Percentiles rank a stretch among this genome's conserved stretches.
Conservation (phyloP, 495 filamentous ascomycete species). For the Bombardia bombarda region DNA sequence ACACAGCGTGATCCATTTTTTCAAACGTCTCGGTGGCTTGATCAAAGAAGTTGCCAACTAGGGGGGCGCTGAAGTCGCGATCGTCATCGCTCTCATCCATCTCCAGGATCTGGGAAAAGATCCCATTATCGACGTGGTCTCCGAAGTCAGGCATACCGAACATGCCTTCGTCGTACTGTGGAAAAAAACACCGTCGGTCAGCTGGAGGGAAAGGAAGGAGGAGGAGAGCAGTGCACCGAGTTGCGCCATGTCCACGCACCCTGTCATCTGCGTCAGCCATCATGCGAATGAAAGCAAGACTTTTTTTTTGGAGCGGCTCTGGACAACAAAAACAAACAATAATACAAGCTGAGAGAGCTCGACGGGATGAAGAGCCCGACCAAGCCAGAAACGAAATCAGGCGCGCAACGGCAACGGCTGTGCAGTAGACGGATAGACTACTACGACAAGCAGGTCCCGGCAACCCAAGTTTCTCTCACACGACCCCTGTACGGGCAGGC, state of each 20-base stretch:
- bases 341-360: background rate
- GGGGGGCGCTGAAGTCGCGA: slow-evolving; percentile 67
- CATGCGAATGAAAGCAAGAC: background rate
- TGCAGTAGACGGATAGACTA: too few species aligned
- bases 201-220: too few species aligned
- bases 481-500: slow-evolving; percentile 4
- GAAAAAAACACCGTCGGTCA: too few species aligned
- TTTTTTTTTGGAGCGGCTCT: background rate
- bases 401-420: slow-evolving; percentile 6
- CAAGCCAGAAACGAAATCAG: slow-evolving; percentile 1
- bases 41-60: slow-evolving; percentile 88
- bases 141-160: slow-evolving; percentile 38
- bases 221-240: background rate
- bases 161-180: slow-evolving; percentile 14
- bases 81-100: slow-evolving; percentile 87
- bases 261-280: slow-evolving; percentile 11
- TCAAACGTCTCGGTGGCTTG: slow-evolving; percentile 81
- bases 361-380: slow-evolving; percentile 1
- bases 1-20: slow-evolving; percentile 80
- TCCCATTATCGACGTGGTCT: slow-evolving; percentile 67
- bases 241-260: slow-evolving; percentile 12
- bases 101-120: slow-evolving; percentile 92
- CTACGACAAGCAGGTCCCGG: slow-evolving; percentile 3
- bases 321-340: background rate
- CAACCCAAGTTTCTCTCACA: slow-evolving; percentile 1